These are phyloP conservation scores for Neofusicoccum sp. DNA, from an alignment of 2,329 filamentous ascomycete genomes.

Conservation along the genomic window DNA sequence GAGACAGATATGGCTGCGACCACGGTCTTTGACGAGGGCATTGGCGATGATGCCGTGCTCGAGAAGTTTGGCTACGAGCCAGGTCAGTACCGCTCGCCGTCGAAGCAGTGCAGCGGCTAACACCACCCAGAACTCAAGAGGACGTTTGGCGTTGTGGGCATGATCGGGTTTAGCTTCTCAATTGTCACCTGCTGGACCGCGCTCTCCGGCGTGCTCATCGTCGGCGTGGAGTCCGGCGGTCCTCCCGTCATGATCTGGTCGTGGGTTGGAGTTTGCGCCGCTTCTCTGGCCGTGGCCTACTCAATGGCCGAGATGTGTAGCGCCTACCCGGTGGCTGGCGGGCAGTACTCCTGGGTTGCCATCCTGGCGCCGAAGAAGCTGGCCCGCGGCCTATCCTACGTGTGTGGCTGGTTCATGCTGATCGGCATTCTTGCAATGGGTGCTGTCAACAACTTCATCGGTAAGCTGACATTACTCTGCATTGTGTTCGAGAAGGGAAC, in stretches of 20 bases:
- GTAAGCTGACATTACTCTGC: neutral
- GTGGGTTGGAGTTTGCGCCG: constrained; percentile 56
- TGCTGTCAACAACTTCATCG: constrained; percentile 57
- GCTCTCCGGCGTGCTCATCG: constrained; percentile 58
- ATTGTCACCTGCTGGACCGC: constrained; percentile 63
- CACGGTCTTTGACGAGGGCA: neutral
- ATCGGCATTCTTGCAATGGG: constrained; percentile 54
- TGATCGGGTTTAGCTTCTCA: constrained; percentile 62
- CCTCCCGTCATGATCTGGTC: constrained; percentile 63
- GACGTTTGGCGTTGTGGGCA: constrained; percentile 58
- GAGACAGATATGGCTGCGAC: neutral
- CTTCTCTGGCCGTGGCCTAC: constrained; percentile 58
- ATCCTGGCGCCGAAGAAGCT: constrained; percentile 53
- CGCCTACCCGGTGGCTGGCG: constrained; percentile 58
- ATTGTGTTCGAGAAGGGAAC: neutral
- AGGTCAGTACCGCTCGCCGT: constrained; percentile 27
- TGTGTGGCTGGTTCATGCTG: constrained; percentile 45
- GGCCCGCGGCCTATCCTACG: constrained; percentile 40
- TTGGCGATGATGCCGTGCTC: constrained; percentile 42
- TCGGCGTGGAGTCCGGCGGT: constrained; percentile 58
- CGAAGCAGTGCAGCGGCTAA: neutral
- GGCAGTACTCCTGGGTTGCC: constrained; percentile 62
- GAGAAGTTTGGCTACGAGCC: constrained; percentile 46
- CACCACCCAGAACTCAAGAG: constrained; percentile 56
- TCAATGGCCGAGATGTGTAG: constrained; percentile 62